Evolutionary conservation across 2,329 filamentous ascomycete genomes (phyloP), one percentile per base, ranked within the genome.

Genomic region (Aspergillus sp.): DNA sequence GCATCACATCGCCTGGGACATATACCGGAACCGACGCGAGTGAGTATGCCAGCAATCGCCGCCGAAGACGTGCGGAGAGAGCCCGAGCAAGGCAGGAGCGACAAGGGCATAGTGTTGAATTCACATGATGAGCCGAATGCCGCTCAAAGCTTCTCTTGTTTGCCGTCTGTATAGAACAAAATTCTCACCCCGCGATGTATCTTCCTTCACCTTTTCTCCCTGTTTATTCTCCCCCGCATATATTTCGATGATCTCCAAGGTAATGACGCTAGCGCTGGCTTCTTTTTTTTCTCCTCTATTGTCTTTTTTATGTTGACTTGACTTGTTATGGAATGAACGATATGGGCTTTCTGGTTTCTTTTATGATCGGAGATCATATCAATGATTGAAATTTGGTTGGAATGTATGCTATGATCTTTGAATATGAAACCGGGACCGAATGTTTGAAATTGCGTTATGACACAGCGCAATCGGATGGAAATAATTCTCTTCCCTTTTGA

Each of bases 31-130:
- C 79, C 1, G 80, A 81, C 57, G 75, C 77, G 19, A 78, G 78
- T 62, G 75, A 81, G 56, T 84, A 83, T 64, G 82, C 81, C 2
- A 82, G 77, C 58, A 84, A 84, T 64, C 75, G 82, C 48, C 70
- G 80, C 55, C 71, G 82, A 58, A 73, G 82, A 66, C 74, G 82
- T 53, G 82, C 82, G 15, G 82, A 85, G 66, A 70, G 82, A 64
- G 78, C 78, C 41, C 72, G 78, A 39, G 73, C 76, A 21, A 71
- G 72, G 51, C 72, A 78, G 60, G 80, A 81, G 52, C 74, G 78
- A 68, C 77, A 69, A 39, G 74, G 75, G 31, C 54, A 56, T 44
- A 73, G 74, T 52, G 80, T 82, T 17, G 81, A 82, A 61, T 83
- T 82, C 66, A 76, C 77, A 56, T 82, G 62, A 75, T 52, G 31